Base-by-base conservation (phyloP, 352 stramenopile species). In the Phytophthora citricola region DNA sequence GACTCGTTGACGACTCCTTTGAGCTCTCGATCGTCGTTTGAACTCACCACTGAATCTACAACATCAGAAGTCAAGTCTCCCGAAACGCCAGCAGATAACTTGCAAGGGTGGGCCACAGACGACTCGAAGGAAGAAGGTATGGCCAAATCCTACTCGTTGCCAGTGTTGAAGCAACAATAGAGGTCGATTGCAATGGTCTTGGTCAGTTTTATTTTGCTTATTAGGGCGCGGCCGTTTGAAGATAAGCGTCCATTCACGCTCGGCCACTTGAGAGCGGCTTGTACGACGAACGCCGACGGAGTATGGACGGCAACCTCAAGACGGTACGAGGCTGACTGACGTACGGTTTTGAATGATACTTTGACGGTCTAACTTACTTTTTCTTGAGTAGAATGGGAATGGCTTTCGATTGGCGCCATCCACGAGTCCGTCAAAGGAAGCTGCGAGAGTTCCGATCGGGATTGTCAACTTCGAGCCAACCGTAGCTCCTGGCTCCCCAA, bases 381-480 rank as follows among this genome's bases (percentile, higher is more conserved):
- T 40, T 17, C 47, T 22, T 12, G 14, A 58, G 26, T 49, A 76
- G 69, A 58, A 57, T 62, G 66, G 46, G 1, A 66, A 58, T 55
- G 40, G 38, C 7, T 46, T 51, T 54, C 68, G 76, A 9, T 54
- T 91, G 32, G 82, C 81, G 0, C 82, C 82, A 32, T 90, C 82
- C 0, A 90, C 82, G 10, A 91, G 82, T 61, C 82, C 82, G 10
- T 66, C 59, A 29, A 89, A 89, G 60, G 69, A 83, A 0, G 49
- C 55, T 3, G 43, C 65, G 20, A 62, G 59, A 14, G 64, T 81
- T 0, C 65, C 77, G 0, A 66, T 82, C 3, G 64, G 79, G 11
- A 68, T 88, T 36, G 66, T 90, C 54, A 90, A 90, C 62, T 88
- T 88, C 45, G 82, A 90, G 47, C 71, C 81, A 0, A 85, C 66